A percentile compares a stretch with the other conserved stretches of the same genome.
phyloP scores from a whole-genome alignment of 208 protist species.

The Trypanosoma scelopori region DNA sequence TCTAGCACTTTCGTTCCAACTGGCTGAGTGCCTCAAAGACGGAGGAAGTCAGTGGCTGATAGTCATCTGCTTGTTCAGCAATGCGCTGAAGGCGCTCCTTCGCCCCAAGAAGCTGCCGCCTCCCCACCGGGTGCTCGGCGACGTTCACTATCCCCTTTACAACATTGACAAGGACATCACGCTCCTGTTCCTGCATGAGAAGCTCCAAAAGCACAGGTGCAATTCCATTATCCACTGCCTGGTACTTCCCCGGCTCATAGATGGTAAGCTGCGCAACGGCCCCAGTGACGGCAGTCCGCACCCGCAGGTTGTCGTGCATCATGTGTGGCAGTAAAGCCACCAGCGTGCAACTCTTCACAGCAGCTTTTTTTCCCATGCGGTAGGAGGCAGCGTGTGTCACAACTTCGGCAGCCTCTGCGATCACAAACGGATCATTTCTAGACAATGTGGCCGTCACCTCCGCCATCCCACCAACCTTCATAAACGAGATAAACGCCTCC shows the following conservation, averaged over 20 bases:
- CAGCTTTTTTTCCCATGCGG: slow-evolving; percentile 55
- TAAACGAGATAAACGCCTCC: slow-evolving; percentile 66
- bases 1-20: slow-evolving; percentile 29
- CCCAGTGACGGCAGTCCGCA: slow-evolving; percentile 58
- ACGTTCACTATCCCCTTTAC: slow-evolving; percentile 60
- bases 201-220: slow-evolving; percentile 33
- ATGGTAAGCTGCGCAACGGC: slow-evolving; percentile 79
- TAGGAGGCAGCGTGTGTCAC: slow-evolving; percentile 51
- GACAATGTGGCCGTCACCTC: slow-evolving; percentile 45
- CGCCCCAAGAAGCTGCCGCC: slow-evolving; percentile 38
- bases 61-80: slow-evolving; percentile 28
- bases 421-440: slow-evolving; percentile 41
- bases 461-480: slow-evolving; percentile 38
- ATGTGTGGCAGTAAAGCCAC: slow-evolving; percentile 50
- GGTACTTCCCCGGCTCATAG: slow-evolving; percentile 68
- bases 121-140: slow-evolving; percentile 63
- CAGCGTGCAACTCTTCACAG: slow-evolving; percentile 45
- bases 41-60: slow-evolving; percentile 28
- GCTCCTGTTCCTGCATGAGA: slow-evolving; percentile 66
- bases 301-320: slow-evolving; percentile 56
- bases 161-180: slow-evolving; percentile 78
- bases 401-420: slow-evolving; percentile 70
- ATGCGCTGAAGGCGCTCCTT: slow-evolving; percentile 38
- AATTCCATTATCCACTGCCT: slow-evolving; percentile 55
- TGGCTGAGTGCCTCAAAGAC: slow-evolving; percentile 27